Base-by-base conservation (phyloP, 2,329 filamentous ascomycete species). In the Claviceps spartinae region DNA sequence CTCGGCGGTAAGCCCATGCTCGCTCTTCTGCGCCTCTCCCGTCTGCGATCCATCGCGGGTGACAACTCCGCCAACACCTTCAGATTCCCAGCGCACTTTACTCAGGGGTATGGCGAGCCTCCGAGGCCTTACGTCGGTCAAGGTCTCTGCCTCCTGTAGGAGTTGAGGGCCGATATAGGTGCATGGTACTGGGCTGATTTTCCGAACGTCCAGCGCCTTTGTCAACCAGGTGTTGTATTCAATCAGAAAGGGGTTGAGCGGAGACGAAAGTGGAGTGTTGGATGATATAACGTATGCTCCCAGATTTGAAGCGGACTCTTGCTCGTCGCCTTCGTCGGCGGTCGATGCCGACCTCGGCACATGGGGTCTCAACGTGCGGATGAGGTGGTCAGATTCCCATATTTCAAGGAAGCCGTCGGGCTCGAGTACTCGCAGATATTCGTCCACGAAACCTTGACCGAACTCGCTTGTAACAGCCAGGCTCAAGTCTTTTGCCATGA, bases 91-190 rank as follows among this genome's bases (percentile, higher is more conserved):
- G 48, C 86, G 81, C 45, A 93, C 76, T 63, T 94, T 86, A 46
- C 86, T 85, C 0, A 95, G 74, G 1, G 89, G 90, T 26, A 96
- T 84, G n/a, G 88, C 91, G 50, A 96, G 73, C 37, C 91, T 82
- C 43, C 86, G 83, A 53, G 79, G 85, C 50, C 81, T 82, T 34
- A 89, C 73, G 41, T 86, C 83, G 48, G 74, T 75, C 8, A 96
- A 72, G 1, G 70, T 70, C 46, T 90, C 86, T 4, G 84, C 77
- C 65, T 95, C 89, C 62, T 91, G 85, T n/a, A 88, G 73, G 45
- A 96, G 77, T 54, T 83, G 74, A n/a, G 89, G 77, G 3, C 82
- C 80, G 43, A 94, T 80, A 36, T 84, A 74, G 5, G 87, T 85
- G 64, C 89, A 95, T 1, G 90, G 90, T 43, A 88, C 81, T 1